Evolutionary conservation across 148 eudicot species (phyloP).

Genomic region (Silene uniflora): DNA sequence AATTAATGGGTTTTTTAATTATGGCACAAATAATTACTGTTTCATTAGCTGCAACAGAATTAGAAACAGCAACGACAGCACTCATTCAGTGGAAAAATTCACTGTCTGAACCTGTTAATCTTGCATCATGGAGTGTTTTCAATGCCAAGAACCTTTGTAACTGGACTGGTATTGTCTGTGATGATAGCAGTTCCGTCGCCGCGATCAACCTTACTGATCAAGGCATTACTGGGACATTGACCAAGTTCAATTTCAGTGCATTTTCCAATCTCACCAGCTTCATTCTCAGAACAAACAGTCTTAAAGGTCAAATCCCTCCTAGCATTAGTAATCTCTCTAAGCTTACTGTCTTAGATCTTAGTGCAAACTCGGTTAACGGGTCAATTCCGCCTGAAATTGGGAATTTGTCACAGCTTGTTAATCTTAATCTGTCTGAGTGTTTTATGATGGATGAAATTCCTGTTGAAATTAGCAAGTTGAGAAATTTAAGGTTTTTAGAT

Average conservation of each 20-base stretch:
- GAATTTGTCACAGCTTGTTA: constrained; percentile 35
- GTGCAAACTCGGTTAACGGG: constrained; percentile 36
- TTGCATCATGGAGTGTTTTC: constrained; percentile 58
- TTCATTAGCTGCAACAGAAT: constrained; percentile 40
- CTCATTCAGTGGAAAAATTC: constrained; percentile 56
- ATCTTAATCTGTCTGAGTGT: constrained; percentile 43
- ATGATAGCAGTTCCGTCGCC: constrained; percentile 27
- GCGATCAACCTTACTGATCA: constrained; percentile 31
- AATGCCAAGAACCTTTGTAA: constrained; percentile 43
- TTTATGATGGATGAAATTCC: constrained; percentile 40
- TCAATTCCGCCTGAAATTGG: constrained; percentile 60
- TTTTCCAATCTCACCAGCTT: constrained; percentile 47
- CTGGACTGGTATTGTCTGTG: constrained; percentile 71
- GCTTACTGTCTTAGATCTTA: constrained; percentile 49
- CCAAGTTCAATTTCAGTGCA: constrained; percentile 39
- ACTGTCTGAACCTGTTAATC: constrained; percentile 27
- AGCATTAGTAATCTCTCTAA: constrained; percentile 44
- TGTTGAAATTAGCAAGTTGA: constrained; percentile 44
- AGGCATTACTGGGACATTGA: constrained; percentile 37
- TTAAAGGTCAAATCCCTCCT: constrained; percentile 55
- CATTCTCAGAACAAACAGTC: constrained; percentile 33
- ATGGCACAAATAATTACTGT: constrained; percentile 28
- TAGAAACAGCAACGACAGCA: constrained; percentile 61
- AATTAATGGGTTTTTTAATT: constrained; percentile 23
- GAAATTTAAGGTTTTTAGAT: constrained; percentile 42